phyloP scores from a whole-genome alignment of 805 yeast genomes.

The Lipomyces anomalus region DNA sequence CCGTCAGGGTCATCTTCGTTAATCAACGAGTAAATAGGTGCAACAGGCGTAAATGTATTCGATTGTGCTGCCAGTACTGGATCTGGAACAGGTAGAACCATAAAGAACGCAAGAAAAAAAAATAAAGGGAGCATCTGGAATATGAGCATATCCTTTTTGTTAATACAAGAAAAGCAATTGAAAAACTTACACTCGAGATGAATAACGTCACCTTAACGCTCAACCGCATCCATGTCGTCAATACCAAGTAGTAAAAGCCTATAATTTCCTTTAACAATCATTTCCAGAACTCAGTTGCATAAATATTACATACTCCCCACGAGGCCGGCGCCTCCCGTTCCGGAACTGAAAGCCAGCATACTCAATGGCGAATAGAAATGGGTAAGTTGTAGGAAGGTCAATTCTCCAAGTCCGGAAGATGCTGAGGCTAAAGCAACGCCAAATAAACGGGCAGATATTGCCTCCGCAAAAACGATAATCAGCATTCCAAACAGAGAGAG shows the following conservation, averaged over 20 bases:
- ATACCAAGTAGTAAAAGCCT: constrained; percentile 53
- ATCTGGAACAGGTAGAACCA: constrained; percentile 31
- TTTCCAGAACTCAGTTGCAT: background rate
- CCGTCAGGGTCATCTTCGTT: constrained; percentile 2
- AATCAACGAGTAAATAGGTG: constrained; percentile 5
- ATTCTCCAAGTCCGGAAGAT: constrained; percentile 87
- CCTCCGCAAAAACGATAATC: constrained; percentile 45
- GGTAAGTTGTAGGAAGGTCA: constrained; percentile 80
- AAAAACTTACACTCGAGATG: constrained; percentile 41
- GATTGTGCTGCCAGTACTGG: constrained; percentile 16
- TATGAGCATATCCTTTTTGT: background rate
- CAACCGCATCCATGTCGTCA: constrained; percentile 64
- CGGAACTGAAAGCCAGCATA: constrained; percentile 82
- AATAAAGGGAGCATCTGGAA: constrained; percentile 30
- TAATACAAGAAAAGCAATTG: background rate
- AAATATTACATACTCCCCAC: constrained; percentile 49
- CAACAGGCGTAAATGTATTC: constrained; percentile 5
- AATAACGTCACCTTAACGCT: constrained; percentile 51
- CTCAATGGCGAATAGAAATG: constrained; percentile 59
- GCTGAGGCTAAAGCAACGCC: constrained; percentile 78
- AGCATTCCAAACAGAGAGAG: constrained; percentile 73
- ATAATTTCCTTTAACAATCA: background rate
- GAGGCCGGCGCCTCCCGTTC: constrained; percentile 95
- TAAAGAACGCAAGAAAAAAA: constrained; percentile 29
- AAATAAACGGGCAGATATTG: constrained; percentile 41